Evolutionary conservation across 768 basidiomycete genomes (phyloP), one percentile per base, ranked within the genome.

Genomic region (Suillus decipiens): DNA sequence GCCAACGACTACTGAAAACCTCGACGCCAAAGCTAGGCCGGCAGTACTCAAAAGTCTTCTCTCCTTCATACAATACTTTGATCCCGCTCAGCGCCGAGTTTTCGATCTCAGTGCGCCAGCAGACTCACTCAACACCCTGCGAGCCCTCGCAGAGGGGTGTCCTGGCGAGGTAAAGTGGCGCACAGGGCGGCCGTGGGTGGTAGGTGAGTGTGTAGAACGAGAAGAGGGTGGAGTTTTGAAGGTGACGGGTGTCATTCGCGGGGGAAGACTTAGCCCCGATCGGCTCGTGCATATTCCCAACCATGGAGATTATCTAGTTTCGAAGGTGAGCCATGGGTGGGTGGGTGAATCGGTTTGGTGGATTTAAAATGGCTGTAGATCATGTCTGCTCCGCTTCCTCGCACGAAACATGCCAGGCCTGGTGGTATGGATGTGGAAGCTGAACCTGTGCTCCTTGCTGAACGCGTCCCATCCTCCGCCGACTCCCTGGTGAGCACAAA

Each of bases 61-160:
- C 10, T 97, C 95, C 11, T 99, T 98, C 80, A 88, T 96, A 62
- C 89, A 89, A 66, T 98, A 98, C 77, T 99, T 99, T 75, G 92
- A 93, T 64, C 96, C 96, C 2, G 81, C 84, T 28, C 90, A 95
- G 69, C 78, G 82, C 9, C 83, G 89, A 39, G 82, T 99, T 0
- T 91, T 88, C 70, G 93, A 95, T 75, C 75, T 94, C 53, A 81
- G 86, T 60, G 74, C 77, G 1, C 69, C 81, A 28, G 80, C 89
- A 5, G 95, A 96, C 69, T 78, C 84, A 11, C 73, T 92, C 17
- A 93, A 85, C 66, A 86, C 91, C 1, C 69, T 95, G 42, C 84
- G 96, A 37, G 81, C 88, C 9, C 71, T 99, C 22, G 90, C 92
- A 42, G 96, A 98, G 71, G 94, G 94, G 14, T 87, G 86, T 48